phyloP scores from a whole-genome alignment of 805 yeast species.

The Candida jianshihensis region DNA sequence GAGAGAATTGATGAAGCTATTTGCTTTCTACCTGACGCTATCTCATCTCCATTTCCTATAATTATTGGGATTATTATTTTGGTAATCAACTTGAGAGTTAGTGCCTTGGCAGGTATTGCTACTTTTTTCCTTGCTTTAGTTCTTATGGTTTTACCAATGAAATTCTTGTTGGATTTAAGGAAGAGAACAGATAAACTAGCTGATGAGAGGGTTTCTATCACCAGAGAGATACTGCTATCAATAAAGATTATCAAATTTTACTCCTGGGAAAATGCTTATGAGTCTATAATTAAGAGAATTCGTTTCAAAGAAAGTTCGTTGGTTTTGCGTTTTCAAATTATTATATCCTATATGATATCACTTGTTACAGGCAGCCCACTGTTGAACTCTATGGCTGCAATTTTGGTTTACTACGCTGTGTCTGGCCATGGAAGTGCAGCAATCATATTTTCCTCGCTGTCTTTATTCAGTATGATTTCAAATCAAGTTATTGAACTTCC shows the following conservation, averaged over 20 bases:
- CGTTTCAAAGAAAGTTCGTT: constrained; percentile 49
- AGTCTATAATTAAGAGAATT: constrained; percentile 37
- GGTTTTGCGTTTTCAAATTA: constrained; percentile 46
- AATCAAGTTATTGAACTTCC: background rate
- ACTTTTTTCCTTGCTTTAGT: constrained; percentile 34
- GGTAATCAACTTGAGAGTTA: constrained; percentile 52
- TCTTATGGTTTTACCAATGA: constrained; percentile 34
- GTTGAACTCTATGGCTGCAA: constrained; percentile 44
- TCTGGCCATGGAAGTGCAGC: background rate
- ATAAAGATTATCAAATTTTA: constrained; percentile 67
- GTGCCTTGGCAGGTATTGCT: constrained; percentile 57
- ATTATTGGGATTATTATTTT: constrained; percentile 51
- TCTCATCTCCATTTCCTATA: constrained; percentile 41
- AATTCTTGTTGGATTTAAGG: constrained; percentile 39
- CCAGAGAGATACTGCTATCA: constrained; percentile 52
- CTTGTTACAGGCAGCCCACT: constrained; percentile 39
- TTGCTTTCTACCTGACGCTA: constrained; percentile 40
- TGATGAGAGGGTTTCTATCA: constrained; percentile 49
- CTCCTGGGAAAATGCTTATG: constrained; percentile 79
- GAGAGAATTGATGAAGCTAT: constrained; percentile 67
- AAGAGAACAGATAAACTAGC: constrained; percentile 44
- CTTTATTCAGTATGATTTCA: background rate
- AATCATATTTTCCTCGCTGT: background rate
- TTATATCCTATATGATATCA: constrained; percentile 40
- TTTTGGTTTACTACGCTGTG: constrained; percentile 19